Base-by-base conservation (phyloP, 2,329 filamentous ascomycete species). In the Aureobasidium zeae region DNA sequence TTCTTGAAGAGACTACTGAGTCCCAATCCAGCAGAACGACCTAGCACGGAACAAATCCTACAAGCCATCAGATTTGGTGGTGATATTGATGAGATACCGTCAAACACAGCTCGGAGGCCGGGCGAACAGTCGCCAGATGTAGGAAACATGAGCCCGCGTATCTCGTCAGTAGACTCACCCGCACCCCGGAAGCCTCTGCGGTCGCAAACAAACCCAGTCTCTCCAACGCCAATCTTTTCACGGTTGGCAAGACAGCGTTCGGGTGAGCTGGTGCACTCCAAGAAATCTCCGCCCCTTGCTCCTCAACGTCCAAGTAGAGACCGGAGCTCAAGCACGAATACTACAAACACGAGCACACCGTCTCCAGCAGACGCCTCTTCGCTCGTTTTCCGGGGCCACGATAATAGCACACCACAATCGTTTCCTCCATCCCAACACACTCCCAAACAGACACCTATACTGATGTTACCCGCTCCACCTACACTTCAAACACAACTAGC, bases 21-120 rank as follows among this genome's bases (percentile, higher is more conserved):
- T 1, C 69, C 93, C 10, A 73, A 88, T 47, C 86, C 89, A 0
- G 66, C 69, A 1, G 77, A 87, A 44, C 73, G 91, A 5, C 91
- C 91, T 0, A 86, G 79, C 32, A 88, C 91, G 1, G 84, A 79
- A 33, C 88, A 96, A 46, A 89, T 98, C 1, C 63, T 96, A 28
- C 71, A 72, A 8, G 83, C 78, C 2, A 85, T 94, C 62, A 81
- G 83, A 52, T 79, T 75, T 26, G 81, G 84, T 2, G 66, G 66
- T 3, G 66, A 63, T 29, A 61, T 68, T 11, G 66, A 76, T 63
- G 37, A 41, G 4, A 41, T 41, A 13, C 20, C 28, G 3, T 24
- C 19, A 13, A 32, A n/a, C 13, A 1, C 28, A 6, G 10, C 4
- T 11, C 16, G 37, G 20, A 52, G 72, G 19, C 63, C 62, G 44